Conservation (phyloP, 1,284 basidiomycete species). For the Ustilago cynodontis region DNA sequence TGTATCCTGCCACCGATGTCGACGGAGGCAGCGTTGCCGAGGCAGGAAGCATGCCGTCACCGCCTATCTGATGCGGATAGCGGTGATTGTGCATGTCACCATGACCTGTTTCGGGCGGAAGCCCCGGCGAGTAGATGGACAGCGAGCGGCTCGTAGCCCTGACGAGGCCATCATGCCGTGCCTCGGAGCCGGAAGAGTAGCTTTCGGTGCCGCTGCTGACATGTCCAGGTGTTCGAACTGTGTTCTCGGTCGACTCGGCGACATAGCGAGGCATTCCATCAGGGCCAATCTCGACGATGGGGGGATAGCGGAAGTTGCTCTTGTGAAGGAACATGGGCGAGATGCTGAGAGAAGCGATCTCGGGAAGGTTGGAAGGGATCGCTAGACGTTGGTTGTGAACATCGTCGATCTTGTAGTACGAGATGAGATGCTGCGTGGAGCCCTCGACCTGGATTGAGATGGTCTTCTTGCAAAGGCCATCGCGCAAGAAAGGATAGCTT, state of each 20-base stretch:
- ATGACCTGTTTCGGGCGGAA: slow-evolving; percentile 16
- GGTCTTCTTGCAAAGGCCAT: slow-evolving; percentile 76
- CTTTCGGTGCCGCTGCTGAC: slow-evolving; percentile 48
- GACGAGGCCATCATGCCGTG: slow-evolving; percentile 24
- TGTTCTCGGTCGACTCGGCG: slow-evolving; percentile 69
- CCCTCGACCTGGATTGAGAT: slow-evolving; percentile 90
- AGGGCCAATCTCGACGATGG: slow-evolving; percentile 83
- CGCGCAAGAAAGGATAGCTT: slow-evolving; percentile 62
- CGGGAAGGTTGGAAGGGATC: slow-evolving; percentile 87
- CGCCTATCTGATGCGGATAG: slow-evolving; percentile 48
- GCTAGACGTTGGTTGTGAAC: slow-evolving; percentile 87
- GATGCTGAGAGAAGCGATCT: slow-evolving; percentile 86
- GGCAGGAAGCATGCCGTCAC: slow-evolving; percentile 32
- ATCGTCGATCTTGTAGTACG: slow-evolving; percentile 94
- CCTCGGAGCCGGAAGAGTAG: slow-evolving; percentile 42
- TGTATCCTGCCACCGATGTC: slow-evolving; percentile 9
- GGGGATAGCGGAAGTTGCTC: slow-evolving; percentile 89
- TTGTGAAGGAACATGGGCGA: slow-evolving; percentile 89
- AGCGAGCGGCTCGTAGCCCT: slow-evolving; percentile 31
- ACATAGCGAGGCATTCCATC: slow-evolving; percentile 81
- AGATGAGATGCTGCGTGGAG: slow-evolving; percentile 92
- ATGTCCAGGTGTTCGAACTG: slow-evolving; percentile 29
- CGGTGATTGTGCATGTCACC: slow-evolving; percentile 31
- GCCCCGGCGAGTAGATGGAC: slow-evolving; percentile 32
- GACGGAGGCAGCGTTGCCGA: slow-evolving; percentile 26